phyloP scores from a whole-genome alignment of 805 yeast species.

The Osmozyma mogii region DNA sequence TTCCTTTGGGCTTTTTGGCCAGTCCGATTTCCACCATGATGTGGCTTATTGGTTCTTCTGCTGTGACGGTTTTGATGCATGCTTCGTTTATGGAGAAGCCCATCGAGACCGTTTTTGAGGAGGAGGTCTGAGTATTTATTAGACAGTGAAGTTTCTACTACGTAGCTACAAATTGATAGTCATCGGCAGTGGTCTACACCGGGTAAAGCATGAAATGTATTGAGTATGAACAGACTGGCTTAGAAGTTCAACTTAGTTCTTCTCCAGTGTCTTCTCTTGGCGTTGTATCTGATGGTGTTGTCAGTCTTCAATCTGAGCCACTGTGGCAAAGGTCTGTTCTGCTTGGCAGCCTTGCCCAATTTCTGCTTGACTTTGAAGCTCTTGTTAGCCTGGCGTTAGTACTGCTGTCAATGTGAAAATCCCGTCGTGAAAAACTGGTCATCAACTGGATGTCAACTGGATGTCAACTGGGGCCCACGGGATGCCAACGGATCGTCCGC shows the following conservation, averaged over 20 bases:
- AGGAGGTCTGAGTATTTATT: no score
- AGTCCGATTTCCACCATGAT: constrained; percentile 83
- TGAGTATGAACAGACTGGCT: constrained; percentile 22
- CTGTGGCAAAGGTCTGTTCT: constrained; percentile 99
- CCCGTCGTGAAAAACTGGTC: not conserved
- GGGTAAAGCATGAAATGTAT: no score
- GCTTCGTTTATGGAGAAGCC: constrained; percentile 94
- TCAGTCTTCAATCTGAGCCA: constrained; percentile 98
- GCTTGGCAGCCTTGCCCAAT: constrained; percentile 97
- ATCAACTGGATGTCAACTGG: not conserved
- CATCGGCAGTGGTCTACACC: no score
- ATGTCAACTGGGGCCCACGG: not conserved
- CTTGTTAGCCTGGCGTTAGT: constrained; percentile 72
- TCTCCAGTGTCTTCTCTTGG: constrained; percentile 99
- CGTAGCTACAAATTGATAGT: no score
- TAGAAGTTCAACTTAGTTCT: constrained; percentile 97
- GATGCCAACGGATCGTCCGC: not conserved
- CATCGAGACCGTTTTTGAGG: constrained; percentile 88
- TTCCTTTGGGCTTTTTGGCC: constrained; percentile 80
- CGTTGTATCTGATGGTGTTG: constrained; percentile 97
- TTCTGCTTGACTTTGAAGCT: constrained; percentile 95
- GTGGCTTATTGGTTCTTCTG: constrained; percentile 88
- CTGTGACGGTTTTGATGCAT: constrained; percentile 71
- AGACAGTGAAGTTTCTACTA: no score
- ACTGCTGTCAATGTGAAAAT: constrained; percentile 3